Evolutionary conservation across 345 rosid species (phyloP).

Genomic region (Eucalyptus pumila): DNA sequence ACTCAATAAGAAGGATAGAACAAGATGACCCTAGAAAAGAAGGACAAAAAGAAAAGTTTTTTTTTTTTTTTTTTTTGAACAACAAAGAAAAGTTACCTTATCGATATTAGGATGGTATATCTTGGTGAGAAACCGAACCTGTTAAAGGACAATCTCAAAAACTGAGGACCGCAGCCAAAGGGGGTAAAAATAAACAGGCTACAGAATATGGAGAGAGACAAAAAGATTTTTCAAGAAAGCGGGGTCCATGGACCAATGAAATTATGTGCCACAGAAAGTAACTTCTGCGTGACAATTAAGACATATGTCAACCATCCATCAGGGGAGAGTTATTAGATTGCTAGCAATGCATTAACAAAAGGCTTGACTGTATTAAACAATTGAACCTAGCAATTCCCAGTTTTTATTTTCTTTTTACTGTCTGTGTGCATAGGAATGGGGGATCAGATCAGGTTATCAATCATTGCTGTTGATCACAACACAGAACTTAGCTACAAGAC

Average conservation of each 20-base stretch:
- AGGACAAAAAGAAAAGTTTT: not conserved
- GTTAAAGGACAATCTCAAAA: constrained; percentile 6
- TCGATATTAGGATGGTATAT: constrained; percentile 98
- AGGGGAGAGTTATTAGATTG: not conserved
- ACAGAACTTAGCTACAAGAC: not conserved
- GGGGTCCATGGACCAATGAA: not conserved
- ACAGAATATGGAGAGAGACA: not conserved
- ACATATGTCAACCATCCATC: not conserved
- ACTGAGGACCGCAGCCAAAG: not conserved
- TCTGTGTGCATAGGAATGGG: not conserved
- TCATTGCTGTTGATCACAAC: not conserved
- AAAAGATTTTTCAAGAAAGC: not conserved
- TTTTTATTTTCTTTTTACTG: not conserved
- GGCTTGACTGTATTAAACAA: not conserved
- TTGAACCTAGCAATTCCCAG: not conserved
- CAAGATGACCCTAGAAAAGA: not conserved
- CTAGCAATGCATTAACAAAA: not conserved
- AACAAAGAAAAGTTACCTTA: constrained; percentile 37
- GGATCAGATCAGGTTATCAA: not conserved
- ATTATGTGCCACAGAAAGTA: not conserved
- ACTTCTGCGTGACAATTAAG: not conserved
- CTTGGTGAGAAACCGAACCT: constrained; percentile 98
- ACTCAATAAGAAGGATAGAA: not conserved
- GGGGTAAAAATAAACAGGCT: not conserved
- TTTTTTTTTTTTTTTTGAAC: no score